These are phyloP conservation scores for Sugiyamaella americana DNA, from an alignment of 805 yeast genomes.

Conservation along the genomic window DNA sequence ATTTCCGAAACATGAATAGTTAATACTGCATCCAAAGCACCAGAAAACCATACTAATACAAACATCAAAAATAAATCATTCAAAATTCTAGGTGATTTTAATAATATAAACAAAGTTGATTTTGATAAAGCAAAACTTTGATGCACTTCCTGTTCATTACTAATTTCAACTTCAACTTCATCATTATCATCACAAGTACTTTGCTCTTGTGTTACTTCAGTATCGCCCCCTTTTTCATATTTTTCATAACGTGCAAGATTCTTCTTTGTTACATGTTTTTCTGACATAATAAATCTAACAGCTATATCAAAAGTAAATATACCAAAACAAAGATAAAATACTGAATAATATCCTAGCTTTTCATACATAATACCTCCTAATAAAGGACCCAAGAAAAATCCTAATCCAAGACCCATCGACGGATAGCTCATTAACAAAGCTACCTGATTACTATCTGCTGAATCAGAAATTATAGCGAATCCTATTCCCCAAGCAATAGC, in stretches of 20 bases:
- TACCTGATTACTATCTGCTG: slow-evolving; percentile 25
- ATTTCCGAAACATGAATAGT: slow-evolving; percentile 27
- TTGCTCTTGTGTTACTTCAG: background rate
- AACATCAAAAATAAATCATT: slow-evolving; percentile 23
- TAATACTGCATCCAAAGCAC: slow-evolving; percentile 31
- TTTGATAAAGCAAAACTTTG: background rate
- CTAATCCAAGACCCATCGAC: slow-evolving; percentile 28
- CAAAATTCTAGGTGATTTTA: slow-evolving; percentile 17
- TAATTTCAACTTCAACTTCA: background rate
- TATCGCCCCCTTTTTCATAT: background rate
- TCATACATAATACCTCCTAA: slow-evolving; percentile 33
- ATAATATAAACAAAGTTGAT: slow-evolving; percentile 7
- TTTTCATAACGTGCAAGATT: background rate
- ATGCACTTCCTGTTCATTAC: slow-evolving; percentile 1
- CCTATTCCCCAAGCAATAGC: slow-evolving; percentile 34
- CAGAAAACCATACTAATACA: slow-evolving; percentile 28
- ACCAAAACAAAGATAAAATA: slow-evolving; percentile 29
- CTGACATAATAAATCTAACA: slow-evolving; percentile 31
- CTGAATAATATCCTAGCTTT: slow-evolving; percentile 30
- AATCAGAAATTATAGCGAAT: slow-evolving; percentile 30
- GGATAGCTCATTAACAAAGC: slow-evolving; percentile 30
- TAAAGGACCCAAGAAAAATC: slow-evolving; percentile 31
- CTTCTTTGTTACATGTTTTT: slow-evolving; percentile 13
- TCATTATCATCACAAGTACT: no score
- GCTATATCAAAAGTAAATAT: slow-evolving; percentile 27